Evolutionary conservation across 768 basidiomycete species (phyloP).

Genomic region (Psilocybe cubensis): DNA sequence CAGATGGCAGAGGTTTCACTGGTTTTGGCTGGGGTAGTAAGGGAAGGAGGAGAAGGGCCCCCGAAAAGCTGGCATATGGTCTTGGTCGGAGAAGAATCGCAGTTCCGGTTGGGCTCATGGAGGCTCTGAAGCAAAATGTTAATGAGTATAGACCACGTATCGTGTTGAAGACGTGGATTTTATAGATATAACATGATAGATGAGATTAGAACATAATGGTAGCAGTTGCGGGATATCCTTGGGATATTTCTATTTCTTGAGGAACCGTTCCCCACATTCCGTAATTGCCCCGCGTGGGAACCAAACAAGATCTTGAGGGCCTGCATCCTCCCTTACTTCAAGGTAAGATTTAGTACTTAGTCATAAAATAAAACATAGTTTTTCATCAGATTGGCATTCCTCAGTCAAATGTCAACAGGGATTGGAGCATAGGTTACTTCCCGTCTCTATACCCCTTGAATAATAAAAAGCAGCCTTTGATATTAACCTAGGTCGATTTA

Average conservation of each 20-base stretch:
- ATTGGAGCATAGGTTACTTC: no score
- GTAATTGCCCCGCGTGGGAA: neutral
- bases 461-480: no score
- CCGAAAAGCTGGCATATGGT: constrained; percentile 62
- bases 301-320: no score
- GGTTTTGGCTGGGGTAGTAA: constrained; percentile 61
- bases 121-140: neutral
- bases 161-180: neutral
- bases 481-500: no score
- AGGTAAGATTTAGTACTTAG: no score
- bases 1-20: constrained; percentile 61
- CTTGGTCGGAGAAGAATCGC: constrained; percentile 65
- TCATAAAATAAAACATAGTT: no score
- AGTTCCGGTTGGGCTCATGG: constrained; percentile 34
- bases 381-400: no score
- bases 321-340: no score
- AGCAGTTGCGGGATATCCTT: neutral
- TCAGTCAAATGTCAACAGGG: no score
- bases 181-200: neutral
- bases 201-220: constrained; percentile 2
- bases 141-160: neutral
- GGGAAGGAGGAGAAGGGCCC: constrained; percentile 67
- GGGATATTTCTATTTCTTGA: neutral
- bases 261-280: neutral
- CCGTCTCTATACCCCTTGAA: no score